These are phyloP conservation scores for Pyrrhoderma noxium DNA, from an alignment of 1,284 basidiomycete genomes.

Conservation along the genomic window DNA sequence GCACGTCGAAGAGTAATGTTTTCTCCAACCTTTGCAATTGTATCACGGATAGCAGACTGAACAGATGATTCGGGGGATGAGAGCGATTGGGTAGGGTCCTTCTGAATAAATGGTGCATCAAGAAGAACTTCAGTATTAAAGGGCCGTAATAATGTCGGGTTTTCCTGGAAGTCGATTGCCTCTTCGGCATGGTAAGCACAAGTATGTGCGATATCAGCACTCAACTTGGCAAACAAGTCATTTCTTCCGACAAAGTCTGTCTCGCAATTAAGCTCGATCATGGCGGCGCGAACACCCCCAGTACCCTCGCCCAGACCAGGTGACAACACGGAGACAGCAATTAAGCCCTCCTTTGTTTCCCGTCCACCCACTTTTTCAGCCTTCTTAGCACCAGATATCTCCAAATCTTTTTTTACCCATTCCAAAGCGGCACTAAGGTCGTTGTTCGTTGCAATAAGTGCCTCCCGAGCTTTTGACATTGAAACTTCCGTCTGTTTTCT, in stretches of 20 bases:
- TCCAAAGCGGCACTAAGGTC: slow-evolving; percentile 67
- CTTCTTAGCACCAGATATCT: slow-evolving; percentile 66
- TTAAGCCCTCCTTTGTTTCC: slow-evolving; percentile 69
- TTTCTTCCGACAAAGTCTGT: slow-evolving; percentile 95
- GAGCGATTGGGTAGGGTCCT: slow-evolving; percentile 26
- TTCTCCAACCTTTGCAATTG: slow-evolving; percentile 84
- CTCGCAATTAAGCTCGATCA: slow-evolving; percentile 94
- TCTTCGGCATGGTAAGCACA: slow-evolving; percentile 73
- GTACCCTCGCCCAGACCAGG: slow-evolving; percentile 34
- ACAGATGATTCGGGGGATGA: slow-evolving; percentile 41
- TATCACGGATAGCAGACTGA: slow-evolving; percentile 67
- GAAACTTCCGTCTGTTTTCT: slow-evolving; percentile 77
- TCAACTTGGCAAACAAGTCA: slow-evolving; percentile 73
- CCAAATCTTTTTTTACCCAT: slow-evolving; percentile 77
- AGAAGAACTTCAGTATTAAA: slow-evolving; percentile 48
- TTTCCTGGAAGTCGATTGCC: slow-evolving; percentile 29
- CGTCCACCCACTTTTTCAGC: slow-evolving; percentile 79
- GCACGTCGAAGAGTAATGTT: slow-evolving; percentile 80
- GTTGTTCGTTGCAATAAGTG: slow-evolving; percentile 70
- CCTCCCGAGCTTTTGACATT: slow-evolving; percentile 84
- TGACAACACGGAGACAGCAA: slow-evolving; percentile 70
- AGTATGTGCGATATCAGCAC: slow-evolving; percentile 79
- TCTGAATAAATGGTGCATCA: slow-evolving; percentile 58
- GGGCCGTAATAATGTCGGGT: slow-evolving; percentile 32
- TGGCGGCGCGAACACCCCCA: slow-evolving; percentile 65